A percentile compares a stretch with the other conserved stretches of the same genome.
Evolutionary conservation across 768 basidiomycete genomes (phyloP).

Genomic region (Daedaleopsis sinensis): DNA sequence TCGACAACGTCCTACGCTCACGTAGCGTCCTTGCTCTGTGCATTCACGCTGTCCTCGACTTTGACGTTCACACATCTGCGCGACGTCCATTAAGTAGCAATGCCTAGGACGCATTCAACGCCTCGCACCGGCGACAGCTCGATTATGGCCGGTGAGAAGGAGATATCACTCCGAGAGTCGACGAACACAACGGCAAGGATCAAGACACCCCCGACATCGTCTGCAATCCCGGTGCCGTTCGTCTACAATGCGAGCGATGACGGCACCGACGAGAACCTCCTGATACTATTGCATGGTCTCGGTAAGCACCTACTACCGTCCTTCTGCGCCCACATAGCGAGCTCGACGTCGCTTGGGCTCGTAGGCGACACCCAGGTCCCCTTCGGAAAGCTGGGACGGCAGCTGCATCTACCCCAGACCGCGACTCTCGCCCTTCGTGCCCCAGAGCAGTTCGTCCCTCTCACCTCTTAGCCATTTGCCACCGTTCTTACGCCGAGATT

Average conservation of each 20-base stretch:
- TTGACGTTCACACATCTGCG: too few species aligned
- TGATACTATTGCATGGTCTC: slow-evolving; percentile 84
- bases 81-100: too few species aligned
- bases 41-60: too few species aligned
- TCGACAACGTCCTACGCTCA: neutral
- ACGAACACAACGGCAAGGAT: slow-evolving; percentile 20
- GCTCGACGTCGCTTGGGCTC: neutral
- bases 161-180: slow-evolving; percentile 17
- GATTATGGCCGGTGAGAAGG: slow-evolving; percentile 11
- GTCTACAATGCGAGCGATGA: slow-evolving; percentile 75
- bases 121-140: too few species aligned
- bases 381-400: slow-evolving; percentile 72
- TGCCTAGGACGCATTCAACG: too few species aligned
- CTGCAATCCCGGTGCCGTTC: slow-evolving; percentile 60
- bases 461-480: neutral
- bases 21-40: too few species aligned
- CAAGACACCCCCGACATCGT: slow-evolving; percentile 53
- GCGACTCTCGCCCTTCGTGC: slow-evolving; percentile 82
- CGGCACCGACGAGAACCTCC: slow-evolving; percentile 83
- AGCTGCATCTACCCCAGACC: slow-evolving; percentile 85
- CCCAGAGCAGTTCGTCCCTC: slow-evolving; percentile 64
- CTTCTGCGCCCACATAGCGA: neutral
- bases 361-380: slow-evolving; percentile 82
- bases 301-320: slow-evolving; percentile 47
- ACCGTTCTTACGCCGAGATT: neutral